Conservation (phyloP, 805 yeast genomes). For the Candida koratica region DNA sequence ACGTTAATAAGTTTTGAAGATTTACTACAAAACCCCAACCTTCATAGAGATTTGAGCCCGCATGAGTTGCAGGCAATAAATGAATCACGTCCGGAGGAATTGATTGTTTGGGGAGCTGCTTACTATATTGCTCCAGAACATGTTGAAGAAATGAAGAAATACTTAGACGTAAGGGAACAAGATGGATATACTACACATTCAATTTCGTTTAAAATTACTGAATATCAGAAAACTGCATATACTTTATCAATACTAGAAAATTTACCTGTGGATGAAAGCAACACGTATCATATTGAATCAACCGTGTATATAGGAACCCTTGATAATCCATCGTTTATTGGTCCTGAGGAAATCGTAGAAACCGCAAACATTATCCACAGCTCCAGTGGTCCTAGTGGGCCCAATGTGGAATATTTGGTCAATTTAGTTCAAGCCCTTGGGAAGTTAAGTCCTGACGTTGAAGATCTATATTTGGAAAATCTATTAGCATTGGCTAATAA, state of each 20-base stretch:
- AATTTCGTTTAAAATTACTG: conserved; percentile 57
- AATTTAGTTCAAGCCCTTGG: conserved; percentile 47
- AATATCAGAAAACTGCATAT: conserved; percentile 14
- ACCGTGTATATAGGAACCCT: conserved; percentile 79
- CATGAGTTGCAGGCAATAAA: conserved; percentile 22
- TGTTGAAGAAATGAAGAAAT: conserved; percentile 58
- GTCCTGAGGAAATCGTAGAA: conserved; percentile 60
- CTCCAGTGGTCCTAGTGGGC: conserved; percentile 77
- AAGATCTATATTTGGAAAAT: conserved; percentile 36
- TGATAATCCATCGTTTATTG: conserved; percentile 77
- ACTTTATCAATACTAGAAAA: conserved; percentile 6
- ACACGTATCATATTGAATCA: conserved; percentile 46
- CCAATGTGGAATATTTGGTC: conserved; percentile 66
- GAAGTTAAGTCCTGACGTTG: conserved; percentile 20
- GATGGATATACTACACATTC: conserved; percentile 77
- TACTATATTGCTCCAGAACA: conserved; percentile 69
- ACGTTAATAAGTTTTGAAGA: conserved; percentile 66
- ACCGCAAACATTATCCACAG: conserved; percentile 60
- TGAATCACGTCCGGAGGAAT: conserved; percentile 29
- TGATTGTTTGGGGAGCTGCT: conserved; percentile 75
- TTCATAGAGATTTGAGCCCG: conserved; percentile 41
- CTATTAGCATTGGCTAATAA: conserved; percentile 18
- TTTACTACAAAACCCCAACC: conserved; percentile 37
- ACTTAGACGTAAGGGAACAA: conserved; percentile 80
- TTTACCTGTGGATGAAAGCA: conserved; percentile 10